Base-by-base conservation (phyloP, 306 rosid genomes). In the Trifolium fragiferum region DNA sequence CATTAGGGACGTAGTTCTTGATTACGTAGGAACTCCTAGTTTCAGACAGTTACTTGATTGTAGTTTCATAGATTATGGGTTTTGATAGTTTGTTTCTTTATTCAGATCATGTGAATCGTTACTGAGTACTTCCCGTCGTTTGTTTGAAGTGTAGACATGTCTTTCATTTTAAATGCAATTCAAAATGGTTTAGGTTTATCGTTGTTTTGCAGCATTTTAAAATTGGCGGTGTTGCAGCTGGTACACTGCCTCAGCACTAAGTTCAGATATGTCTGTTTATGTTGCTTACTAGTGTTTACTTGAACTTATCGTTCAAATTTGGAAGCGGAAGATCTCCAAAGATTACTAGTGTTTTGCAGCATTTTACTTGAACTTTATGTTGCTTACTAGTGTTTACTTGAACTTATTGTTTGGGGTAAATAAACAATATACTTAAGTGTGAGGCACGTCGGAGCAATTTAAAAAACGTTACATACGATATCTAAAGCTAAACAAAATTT, bases 1-100 rank as follows among this genome's bases (percentile, higher is more conserved):
- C 54, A 19, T 47, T 79, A 80, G 86, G 80, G 62, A 62, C 65
- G 6, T 68, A 16, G 81, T 68, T 75, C 14, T 62, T 18, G 20
- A 15, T 65, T 49, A 13, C 38, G 69, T 57, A 57, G 83, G 78
- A 53, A 66, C 49, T 50, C 61, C 65, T 47, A 67, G 68, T 43
- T 55, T 80, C 69, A 40, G 67, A 65, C 62, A 76, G 51, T 58
- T 13, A 21, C 43, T 78, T 76, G 79, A 76, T 76, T 70, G 23
- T 75, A 82, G 77, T 63, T 68, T 53, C 58, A 12, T 68, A 41
- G 60, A 73, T 76, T 59, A 8, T 54, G 69, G 73, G 47, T 77
- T 77, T 74, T 78, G 43, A 18, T 35, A 15, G 35, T 65, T 78
- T 65, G n/a, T 47, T 30, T 49, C 15, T 41, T 69, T 78, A 10